A percentile compares a stretch with the other conserved stretches of the same genome.
phyloP scores from a whole-genome alignment of 768 basidiomycete genomes.

The Stropharia rugosoannulata region DNA sequence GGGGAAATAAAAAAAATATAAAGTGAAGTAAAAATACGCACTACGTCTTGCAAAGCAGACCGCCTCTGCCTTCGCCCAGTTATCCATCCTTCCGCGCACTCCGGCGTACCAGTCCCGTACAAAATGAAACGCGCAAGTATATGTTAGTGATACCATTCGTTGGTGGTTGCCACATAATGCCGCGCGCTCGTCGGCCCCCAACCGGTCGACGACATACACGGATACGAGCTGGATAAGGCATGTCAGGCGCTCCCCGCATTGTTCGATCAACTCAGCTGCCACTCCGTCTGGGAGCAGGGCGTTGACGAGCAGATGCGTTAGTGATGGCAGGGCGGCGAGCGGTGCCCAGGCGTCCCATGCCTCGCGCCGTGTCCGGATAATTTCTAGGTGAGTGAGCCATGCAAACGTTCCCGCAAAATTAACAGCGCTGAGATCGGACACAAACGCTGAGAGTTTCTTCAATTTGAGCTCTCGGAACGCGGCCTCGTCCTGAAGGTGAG shows the following conservation, averaged over 20 bases:
- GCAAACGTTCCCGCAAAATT: not conserved
- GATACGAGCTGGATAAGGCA: slow-evolving; percentile 4
- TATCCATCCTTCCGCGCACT: not conserved
- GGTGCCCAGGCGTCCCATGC: slow-evolving; percentile 1
- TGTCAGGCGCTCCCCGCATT: not conserved
- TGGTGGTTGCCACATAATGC: not conserved
- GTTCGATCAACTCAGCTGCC: not conserved
- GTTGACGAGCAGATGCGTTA: slow-evolving; percentile 3
- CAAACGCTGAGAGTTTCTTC: not conserved
- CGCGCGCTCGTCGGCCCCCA: not conserved
- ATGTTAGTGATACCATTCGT: not conserved
- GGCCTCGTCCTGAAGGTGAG: not conserved
- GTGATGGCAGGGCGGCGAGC: not conserved
- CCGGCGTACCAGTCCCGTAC: slow-evolving; percentile 2
- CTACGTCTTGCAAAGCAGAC: not conserved
- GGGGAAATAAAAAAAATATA: not conserved
- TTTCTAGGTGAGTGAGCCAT: not conserved
- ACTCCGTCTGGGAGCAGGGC: not conserved
- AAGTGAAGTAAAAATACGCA: not conserved
- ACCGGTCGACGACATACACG: not conserved
- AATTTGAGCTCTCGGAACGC: not conserved
- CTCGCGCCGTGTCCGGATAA: not conserved
- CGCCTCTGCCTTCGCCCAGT: not conserved
- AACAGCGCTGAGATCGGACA: not conserved
- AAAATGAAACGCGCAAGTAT: not conserved